phyloP scores from a whole-genome alignment of 2,329 filamentous ascomycete genomes.

The Pezicula carpinea region DNA sequence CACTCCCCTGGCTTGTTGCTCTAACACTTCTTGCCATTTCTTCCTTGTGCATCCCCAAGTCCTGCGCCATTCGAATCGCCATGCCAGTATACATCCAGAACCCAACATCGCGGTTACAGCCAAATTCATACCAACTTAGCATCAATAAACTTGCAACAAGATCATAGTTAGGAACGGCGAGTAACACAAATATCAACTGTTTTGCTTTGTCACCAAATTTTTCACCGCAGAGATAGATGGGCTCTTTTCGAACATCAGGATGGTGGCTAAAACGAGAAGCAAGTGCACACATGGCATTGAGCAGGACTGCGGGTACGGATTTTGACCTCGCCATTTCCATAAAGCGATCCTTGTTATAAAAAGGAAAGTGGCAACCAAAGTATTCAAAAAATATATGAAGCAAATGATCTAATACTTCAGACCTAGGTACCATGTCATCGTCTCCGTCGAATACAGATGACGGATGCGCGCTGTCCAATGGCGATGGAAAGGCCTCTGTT shows the following conservation, averaged over 20 bases:
- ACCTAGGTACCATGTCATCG: not conserved
- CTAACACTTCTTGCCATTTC: not conserved
- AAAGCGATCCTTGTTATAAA: not conserved
- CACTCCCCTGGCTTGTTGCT: not conserved
- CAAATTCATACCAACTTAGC: conserved; percentile 3
- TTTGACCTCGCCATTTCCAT: not conserved
- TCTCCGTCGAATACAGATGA: not conserved
- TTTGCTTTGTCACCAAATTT: conserved; percentile 2
- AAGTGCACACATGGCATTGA: conserved; percentile 2
- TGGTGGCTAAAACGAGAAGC: not conserved
- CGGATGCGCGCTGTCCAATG: not conserved
- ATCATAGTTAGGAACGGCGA: conserved; percentile 2
- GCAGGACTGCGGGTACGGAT: not conserved
- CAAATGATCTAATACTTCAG: not conserved
- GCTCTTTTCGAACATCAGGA: not conserved
- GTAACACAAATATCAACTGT: not conserved
- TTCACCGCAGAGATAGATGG: conserved; percentile 1
- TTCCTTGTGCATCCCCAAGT: conserved; percentile 3
- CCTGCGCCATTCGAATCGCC: conserved; percentile 2
- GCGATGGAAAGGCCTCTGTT: not conserved
- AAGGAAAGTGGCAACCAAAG: conserved; percentile 3
- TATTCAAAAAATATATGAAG: conserved; percentile 1
- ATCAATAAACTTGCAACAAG: conserved; percentile 3
- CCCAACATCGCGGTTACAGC: conserved; percentile 1
- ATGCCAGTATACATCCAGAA: conserved; percentile 6